Evolutionary conservation across 2,329 filamentous ascomycete species (phyloP).

Genomic region (Nemania sp.): DNA sequence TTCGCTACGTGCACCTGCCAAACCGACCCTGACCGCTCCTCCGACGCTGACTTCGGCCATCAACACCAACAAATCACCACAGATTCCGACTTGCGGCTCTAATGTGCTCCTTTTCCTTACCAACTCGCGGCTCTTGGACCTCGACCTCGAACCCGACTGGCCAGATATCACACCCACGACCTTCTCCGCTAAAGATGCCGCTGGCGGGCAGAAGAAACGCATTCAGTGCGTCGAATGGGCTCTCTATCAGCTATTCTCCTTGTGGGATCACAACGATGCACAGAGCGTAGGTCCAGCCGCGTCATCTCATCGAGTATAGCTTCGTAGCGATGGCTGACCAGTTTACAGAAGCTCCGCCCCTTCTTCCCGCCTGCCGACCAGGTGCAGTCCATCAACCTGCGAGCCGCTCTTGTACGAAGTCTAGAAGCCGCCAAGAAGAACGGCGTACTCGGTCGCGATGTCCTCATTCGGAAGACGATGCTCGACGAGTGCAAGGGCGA

Average conservation of each 20-base stretch:
- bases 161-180: slow-evolving; percentile 72
- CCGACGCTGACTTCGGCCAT: slow-evolving; percentile 28
- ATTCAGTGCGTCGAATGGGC: slow-evolving; percentile 87
- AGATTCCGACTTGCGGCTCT: slow-evolving; percentile 48
- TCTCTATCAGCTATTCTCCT: slow-evolving; percentile 80
- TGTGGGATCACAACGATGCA: slow-evolving; percentile 81
- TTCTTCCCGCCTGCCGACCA: slow-evolving; percentile 92
- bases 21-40: slow-evolving; percentile 39
- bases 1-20: slow-evolving; percentile 35
- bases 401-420: slow-evolving; percentile 78
- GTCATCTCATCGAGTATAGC: background rate
- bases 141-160: slow-evolving; percentile 79
- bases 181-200: slow-evolving; percentile 68
- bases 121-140: slow-evolving; percentile 80
- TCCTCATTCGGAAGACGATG: slow-evolving; percentile 88
- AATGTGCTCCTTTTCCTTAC: slow-evolving; percentile 73
- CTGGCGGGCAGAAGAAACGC: slow-evolving; percentile 78
- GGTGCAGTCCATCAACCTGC: slow-evolving; percentile 87
- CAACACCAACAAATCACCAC: slow-evolving; percentile 18
- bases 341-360: slow-evolving; percentile 75
- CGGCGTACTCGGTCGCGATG: slow-evolving; percentile 78
- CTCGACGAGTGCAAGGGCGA: slow-evolving; percentile 95
- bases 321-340: slow-evolving; percentile 16
- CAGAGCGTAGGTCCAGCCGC: slow-evolving; percentile 61
- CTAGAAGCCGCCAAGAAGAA: slow-evolving; percentile 88